A percentile compares a stretch with the other conserved stretches of the same genome.
phyloP scores from a whole-genome alignment of 1,284 basidiomycete genomes.

The Boletus smithii region DNA sequence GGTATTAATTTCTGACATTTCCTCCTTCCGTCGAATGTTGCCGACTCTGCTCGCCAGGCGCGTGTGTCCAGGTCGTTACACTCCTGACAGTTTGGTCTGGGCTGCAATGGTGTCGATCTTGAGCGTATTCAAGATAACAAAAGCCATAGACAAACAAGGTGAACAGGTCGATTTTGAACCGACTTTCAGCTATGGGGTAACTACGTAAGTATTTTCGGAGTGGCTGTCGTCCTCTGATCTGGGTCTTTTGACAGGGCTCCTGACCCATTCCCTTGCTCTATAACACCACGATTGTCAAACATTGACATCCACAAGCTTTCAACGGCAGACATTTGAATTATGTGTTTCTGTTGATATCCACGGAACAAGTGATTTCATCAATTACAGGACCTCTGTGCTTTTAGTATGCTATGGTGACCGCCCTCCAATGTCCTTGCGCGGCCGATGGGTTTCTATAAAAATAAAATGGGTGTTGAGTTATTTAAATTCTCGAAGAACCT shows the following conservation, averaged over 20 bases:
- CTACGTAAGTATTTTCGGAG: conserved; percentile 8
- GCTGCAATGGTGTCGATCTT: conserved; percentile 23
- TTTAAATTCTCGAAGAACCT: conserved; percentile 26
- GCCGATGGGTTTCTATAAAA: not conserved
- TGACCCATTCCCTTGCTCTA: conserved; percentile 21
- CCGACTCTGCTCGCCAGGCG: conserved; percentile 8
- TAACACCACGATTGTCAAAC: conserved; percentile 8
- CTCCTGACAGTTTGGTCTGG: conserved; percentile 28
- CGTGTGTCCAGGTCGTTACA: conserved; percentile 29
- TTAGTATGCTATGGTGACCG: not conserved
- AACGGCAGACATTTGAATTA: not conserved
- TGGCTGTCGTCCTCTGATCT: not conserved
- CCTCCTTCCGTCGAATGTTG: not conserved
- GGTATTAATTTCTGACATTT: conserved; percentile 14
- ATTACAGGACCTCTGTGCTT: not conserved
- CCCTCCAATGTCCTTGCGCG: not conserved
- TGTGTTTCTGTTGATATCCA: not conserved
- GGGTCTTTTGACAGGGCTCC: conserved; percentile 16
- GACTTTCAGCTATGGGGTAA: conserved; percentile 17
- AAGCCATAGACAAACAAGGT: conserved; percentile 14
- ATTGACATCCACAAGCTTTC: conserved; percentile 6
- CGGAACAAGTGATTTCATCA: not conserved
- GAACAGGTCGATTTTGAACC: conserved; percentile 18
- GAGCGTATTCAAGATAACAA: conserved; percentile 21
- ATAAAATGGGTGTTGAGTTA: too few relatives aligned